Evolutionary conservation across 305 asterid genomes (phyloP).

Genomic region (Plantago coronopus): DNA sequence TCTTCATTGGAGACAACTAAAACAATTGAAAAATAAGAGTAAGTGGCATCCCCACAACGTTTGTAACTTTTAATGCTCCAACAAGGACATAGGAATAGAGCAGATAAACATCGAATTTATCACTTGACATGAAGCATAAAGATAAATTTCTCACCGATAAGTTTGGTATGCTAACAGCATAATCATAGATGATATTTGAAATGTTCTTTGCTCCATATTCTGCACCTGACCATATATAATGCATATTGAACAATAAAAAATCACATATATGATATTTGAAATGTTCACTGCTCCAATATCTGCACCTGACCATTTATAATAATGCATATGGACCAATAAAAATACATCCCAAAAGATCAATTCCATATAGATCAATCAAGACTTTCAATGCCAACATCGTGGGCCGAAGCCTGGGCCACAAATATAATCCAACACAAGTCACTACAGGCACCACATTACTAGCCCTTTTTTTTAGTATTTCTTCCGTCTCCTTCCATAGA

Average conservation of each 20-base stretch:
- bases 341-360: background rate
- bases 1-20: conserved; percentile 5
- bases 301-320: conserved; percentile 32
- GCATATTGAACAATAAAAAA: conserved; percentile 20
- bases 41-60: conserved; percentile 21
- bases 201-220: conserved; percentile 46
- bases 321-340: conserved; percentile 8
- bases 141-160: conserved; percentile 75
- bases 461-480: no score
- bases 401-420: no score
- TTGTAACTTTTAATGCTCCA: conserved; percentile 18
- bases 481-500: no score
- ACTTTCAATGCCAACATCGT: no score
- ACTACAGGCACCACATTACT: no score
- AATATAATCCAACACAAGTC: no score
- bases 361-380: no score
- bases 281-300: conserved; percentile 46
- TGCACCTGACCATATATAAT: conserved; percentile 35
- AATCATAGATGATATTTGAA: conserved; percentile 59
- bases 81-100: conserved; percentile 19
- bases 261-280: no score
- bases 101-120: conserved; percentile 29
- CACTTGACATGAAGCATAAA: conserved; percentile 38
- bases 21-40: conserved; percentile 13
- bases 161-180: conserved; percentile 54